phyloP scores from a whole-genome alignment of 192 early-diverging fungal species.

The Linnemannia schmuckeri region DNA sequence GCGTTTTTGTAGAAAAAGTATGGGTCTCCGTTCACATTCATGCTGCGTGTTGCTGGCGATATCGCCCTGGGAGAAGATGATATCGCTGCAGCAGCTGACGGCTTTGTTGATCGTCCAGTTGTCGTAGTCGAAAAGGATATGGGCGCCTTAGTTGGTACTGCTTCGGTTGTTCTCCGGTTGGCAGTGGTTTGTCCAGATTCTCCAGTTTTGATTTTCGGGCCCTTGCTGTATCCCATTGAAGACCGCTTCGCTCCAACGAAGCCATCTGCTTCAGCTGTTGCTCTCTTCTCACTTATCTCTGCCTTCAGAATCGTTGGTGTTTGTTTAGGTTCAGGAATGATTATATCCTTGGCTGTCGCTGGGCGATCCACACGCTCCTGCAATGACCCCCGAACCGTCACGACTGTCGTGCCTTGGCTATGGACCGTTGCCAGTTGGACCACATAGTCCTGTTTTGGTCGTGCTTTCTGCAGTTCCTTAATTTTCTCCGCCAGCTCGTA shows the following conservation, averaged over 20 bases:
- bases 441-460: constrained; percentile 17
- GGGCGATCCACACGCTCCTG: constrained; percentile 25
- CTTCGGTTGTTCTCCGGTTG: neutral
- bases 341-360: constrained; percentile 13
- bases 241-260: neutral
- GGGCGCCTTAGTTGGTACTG: neutral
- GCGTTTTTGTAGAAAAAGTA: constrained; percentile 2
- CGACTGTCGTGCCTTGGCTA: neutral
- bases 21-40: neutral
- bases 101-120: too few species aligned
- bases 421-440: constrained; percentile 19
- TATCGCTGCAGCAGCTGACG: too few species aligned
- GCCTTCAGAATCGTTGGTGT: neutral
- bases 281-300: neutral
- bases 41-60: neutral
- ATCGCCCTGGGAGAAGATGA: too few species aligned
- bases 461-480: constrained; percentile 22
- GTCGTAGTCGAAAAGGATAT: neutral
- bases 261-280: neutral
- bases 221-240: neutral
- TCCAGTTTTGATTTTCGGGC: neutral
- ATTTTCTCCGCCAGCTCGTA: constrained; percentile 42
- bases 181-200: neutral
- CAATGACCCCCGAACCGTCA: constrained; percentile 26
- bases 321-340: neutral